phyloP scores from a whole-genome alignment of 2,329 filamentous ascomycete species.

The Sporothrix phasma region DNA sequence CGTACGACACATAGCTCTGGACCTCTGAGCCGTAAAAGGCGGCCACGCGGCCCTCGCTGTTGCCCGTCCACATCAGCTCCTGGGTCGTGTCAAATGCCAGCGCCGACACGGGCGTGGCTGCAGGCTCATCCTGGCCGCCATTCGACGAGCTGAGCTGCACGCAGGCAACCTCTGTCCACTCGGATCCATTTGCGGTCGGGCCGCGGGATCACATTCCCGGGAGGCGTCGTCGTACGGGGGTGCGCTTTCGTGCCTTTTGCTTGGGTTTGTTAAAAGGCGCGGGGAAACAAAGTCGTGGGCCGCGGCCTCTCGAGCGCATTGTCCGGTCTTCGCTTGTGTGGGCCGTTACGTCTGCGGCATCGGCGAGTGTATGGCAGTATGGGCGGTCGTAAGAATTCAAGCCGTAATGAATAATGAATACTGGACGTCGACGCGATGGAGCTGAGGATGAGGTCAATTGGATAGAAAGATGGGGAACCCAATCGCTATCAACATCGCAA shows the following conservation, averaged over 20 bases:
- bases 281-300: background rate
- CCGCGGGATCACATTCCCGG: conserved; percentile 16
- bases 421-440: background rate
- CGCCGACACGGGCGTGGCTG: conserved; percentile 61
- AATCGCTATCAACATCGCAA: conserved; percentile 7
- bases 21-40: conserved; percentile 83
- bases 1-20: conserved; percentile 82
- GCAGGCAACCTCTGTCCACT: conserved; percentile 49
- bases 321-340: background rate
- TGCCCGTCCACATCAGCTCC: conserved; percentile 78
- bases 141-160: conserved; percentile 62
- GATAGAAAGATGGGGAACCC: background rate
- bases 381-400: background rate
- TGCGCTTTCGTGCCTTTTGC: background rate
- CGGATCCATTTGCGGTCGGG: conserved; percentile 19
- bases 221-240: background rate
- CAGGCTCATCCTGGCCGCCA: conserved; percentile 54
- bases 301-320: background rate
- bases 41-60: conserved; percentile 62
- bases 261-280: background rate
- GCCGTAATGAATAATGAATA: background rate
- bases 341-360: background rate
- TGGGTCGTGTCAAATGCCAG: conserved; percentile 83
- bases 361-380: background rate
- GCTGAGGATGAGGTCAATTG: background rate